These are phyloP conservation scores for Nigrospora osmanthi DNA, from an alignment of 2,329 filamentous ascomycete genomes.

Conservation along the genomic window DNA sequence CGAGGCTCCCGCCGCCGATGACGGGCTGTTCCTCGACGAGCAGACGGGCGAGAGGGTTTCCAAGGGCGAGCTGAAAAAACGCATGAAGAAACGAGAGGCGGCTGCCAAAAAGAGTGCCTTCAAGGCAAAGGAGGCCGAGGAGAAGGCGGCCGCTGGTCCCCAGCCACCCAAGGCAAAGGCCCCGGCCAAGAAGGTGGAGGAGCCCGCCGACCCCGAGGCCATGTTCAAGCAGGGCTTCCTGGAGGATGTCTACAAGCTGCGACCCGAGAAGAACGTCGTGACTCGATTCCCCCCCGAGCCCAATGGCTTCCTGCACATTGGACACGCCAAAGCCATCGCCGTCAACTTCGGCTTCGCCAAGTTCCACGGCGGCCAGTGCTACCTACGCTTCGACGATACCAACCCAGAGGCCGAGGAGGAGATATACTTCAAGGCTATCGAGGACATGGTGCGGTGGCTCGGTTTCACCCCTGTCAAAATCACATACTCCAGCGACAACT, in stretches of 20 bases:
- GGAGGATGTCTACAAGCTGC: conserved; percentile 61
- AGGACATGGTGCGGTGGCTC: conserved; percentile 82
- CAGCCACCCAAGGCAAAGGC: conserved; percentile 18
- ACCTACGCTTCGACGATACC: conserved; percentile 84
- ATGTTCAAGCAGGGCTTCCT: conserved; percentile 81
- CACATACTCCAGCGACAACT: conserved; percentile 88
- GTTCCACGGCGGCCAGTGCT: conserved; percentile 70
- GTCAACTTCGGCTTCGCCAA: conserved; percentile 94
- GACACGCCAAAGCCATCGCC: conserved; percentile 90
- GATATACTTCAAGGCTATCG: conserved; percentile 80
- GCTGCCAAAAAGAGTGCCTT: conserved; percentile 38
- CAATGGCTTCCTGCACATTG: conserved; percentile 89
- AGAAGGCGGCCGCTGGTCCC: conserved; percentile 16
- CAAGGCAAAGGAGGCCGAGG: conserved; percentile 36
- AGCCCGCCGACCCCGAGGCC: conserved; percentile 44
- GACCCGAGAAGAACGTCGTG: conserved; percentile 51
- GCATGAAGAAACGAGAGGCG: conserved; percentile 49
- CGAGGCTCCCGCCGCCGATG: not conserved
- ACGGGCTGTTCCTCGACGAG: conserved; percentile 49
- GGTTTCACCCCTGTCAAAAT: conserved; percentile 71
- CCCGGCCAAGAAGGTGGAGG: conserved; percentile 32
- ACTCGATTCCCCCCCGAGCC: conserved; percentile 81
- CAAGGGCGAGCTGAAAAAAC: conserved; percentile 56
- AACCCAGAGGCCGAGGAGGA: conserved; percentile 93
- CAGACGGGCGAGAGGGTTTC: conserved; percentile 60